These are phyloP conservation scores for Alternaria solani DNA, from an alignment of 2,329 filamentous ascomycete genomes.

Conservation along the genomic window DNA sequence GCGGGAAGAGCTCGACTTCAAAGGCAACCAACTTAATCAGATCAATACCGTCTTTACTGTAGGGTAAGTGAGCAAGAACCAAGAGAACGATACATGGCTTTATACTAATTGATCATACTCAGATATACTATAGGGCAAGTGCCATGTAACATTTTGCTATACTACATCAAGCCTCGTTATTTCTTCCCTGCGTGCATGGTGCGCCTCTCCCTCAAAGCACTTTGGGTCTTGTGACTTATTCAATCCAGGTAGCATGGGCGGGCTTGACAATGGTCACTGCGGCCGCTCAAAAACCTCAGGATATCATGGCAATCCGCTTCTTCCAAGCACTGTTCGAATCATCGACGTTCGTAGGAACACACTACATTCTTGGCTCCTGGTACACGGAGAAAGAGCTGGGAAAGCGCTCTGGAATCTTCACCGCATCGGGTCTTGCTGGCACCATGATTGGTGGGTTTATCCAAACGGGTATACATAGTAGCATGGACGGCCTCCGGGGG, in stretches of 20 bases:
- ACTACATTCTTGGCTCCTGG: conserved; percentile 70
- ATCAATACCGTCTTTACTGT: conserved; percentile 55
- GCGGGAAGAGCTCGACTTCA: conserved; percentile 52
- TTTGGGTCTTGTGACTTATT: neutral
- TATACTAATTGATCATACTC: neutral
- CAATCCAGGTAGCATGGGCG: conserved; percentile 61
- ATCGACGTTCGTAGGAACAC: conserved; percentile 64
- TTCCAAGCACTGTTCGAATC: conserved; percentile 64
- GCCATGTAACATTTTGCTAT: conserved; percentile 58
- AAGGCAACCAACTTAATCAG: conserved; percentile 54
- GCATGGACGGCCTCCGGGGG: conserved; percentile 58
- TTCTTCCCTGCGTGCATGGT: conserved; percentile 72
- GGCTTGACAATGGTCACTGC: conserved; percentile 69
- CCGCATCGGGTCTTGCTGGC: conserved; percentile 65
- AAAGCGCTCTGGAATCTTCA: conserved; percentile 69
- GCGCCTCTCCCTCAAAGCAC: neutral
- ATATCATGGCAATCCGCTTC: conserved; percentile 68
- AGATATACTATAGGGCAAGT: conserved; percentile 62
- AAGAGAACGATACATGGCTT: neutral
- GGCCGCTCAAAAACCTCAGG: conserved; percentile 58
- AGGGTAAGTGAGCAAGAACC: conserved; percentile 24
- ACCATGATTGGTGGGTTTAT: conserved; percentile 71
- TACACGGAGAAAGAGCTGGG: conserved; percentile 68
- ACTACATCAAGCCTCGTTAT: conserved; percentile 69
- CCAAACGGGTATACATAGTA: conserved; percentile 61